Evolutionary conservation across 1,139 yeast species (phyloP).

Genomic region (Pichia sp.): DNA sequence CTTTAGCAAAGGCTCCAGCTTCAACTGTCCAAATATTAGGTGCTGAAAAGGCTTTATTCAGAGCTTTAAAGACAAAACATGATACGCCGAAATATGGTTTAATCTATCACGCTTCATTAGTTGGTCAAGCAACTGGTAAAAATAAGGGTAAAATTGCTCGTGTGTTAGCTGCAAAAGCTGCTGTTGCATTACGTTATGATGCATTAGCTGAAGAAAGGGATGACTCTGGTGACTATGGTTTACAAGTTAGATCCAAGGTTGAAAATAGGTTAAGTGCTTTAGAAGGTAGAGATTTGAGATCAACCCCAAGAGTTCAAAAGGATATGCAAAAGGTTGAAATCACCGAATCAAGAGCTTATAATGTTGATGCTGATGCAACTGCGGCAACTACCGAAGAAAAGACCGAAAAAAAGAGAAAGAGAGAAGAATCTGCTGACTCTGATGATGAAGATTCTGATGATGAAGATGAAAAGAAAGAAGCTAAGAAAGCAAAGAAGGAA

Average conservation of each 20-base stretch:
- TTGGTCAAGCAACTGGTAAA: conserved; percentile 95
- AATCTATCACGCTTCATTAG: conserved; percentile 92
- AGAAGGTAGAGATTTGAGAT: conserved; percentile 90
- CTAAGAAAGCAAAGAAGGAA: conserved; percentile 37
- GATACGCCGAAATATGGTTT: conserved; percentile 98
- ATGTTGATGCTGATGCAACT: conserved; percentile 85
- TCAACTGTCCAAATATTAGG: conserved; percentile 98
- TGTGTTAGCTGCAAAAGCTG: conserved; percentile 97
- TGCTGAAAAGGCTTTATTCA: conserved; percentile 97
- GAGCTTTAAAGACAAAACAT: conserved; percentile 97
- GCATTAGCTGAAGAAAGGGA: conserved; percentile 96
- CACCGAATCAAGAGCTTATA: conserved; percentile 79
- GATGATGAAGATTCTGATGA: conserved; percentile 34
- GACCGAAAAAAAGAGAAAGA: conserved; percentile 37
- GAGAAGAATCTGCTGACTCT: conserved; percentile 46
- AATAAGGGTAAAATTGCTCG: conserved; percentile 99
- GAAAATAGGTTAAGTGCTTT: conserved; percentile 91
- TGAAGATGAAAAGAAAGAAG: conserved; percentile 36
- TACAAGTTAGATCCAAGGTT: conserved; percentile 86
- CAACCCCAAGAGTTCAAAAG: conserved; percentile 68
- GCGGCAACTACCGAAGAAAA: conserved; percentile 35
- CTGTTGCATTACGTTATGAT: conserved; percentile 93
- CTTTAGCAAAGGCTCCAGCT: conserved; percentile 96
- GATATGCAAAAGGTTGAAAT: conserved; percentile 80
- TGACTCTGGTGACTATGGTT: conserved; percentile 90